phyloP scores from a whole-genome alignment of 495 filamentous ascomycete species.

The Penicillium mononematosum region DNA sequence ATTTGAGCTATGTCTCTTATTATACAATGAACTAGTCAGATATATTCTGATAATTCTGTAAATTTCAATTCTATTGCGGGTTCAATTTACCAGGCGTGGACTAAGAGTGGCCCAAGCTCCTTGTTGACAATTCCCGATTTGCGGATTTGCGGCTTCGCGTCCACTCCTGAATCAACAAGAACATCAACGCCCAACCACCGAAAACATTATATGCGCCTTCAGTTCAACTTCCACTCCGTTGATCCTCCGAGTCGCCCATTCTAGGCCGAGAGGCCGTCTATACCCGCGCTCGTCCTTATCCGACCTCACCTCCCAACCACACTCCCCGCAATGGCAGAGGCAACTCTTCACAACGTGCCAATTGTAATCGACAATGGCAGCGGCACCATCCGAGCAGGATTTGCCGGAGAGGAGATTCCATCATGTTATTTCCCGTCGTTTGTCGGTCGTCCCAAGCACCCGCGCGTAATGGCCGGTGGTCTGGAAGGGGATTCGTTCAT shows the following conservation, averaged over 20 bases:
- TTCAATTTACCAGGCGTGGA: neutral
- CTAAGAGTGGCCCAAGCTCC: conserved; percentile 47
- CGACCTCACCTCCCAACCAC: conserved; percentile 21
- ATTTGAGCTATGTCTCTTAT: neutral
- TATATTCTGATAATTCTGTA: neutral
- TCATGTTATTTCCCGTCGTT: conserved; percentile 99
- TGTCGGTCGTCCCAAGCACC: conserved; percentile 94
- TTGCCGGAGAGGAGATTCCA: conserved; percentile 91
- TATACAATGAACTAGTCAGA: neutral
- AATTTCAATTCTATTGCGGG: neutral
- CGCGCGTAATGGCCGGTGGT: conserved; percentile 91
- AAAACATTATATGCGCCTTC: conserved; percentile 10
- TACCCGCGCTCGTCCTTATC: conserved; percentile 27
- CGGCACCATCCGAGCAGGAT: conserved; percentile 94
- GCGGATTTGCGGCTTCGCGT: conserved; percentile 31
- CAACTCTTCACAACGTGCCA: conserved; percentile 87
- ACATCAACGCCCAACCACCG: conserved; percentile 17
- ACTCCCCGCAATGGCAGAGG: conserved; percentile 66
- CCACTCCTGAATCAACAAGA: conserved; percentile 26
- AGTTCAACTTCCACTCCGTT: conserved; percentile 3
- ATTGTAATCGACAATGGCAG: conserved; percentile 99
- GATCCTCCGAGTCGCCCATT: conserved; percentile 19
- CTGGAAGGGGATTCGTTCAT: conserved; percentile 98
- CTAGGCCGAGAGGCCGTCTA: conserved; percentile 41
- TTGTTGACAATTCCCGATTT: conserved; percentile 40